These are phyloP conservation scores for Symbiodinium natans DNA, from an alignment of 73 alveolate genomes.

Conservation along the genomic window DNA sequence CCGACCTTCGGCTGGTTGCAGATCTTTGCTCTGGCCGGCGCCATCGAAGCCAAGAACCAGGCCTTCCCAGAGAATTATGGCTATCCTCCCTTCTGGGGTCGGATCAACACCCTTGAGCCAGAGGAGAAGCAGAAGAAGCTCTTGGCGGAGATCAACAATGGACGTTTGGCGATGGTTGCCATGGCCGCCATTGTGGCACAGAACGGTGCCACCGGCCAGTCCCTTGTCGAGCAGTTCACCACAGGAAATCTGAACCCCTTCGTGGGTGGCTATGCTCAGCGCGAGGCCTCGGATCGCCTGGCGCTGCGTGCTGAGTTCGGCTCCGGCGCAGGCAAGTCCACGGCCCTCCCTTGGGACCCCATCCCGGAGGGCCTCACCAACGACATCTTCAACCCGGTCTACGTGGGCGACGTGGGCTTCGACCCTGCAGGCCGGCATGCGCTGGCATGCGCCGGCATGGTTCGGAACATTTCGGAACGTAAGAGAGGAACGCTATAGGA, in stretches of 20 bases:
- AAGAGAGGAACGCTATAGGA: no score
- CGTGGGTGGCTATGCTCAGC: conserved; percentile 51
- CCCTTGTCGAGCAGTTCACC: conserved; percentile 55
- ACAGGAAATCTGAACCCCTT: conserved; percentile 59
- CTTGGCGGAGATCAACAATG: conserved; percentile 80
- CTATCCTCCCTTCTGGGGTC: conserved; percentile 91
- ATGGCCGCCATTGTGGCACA: conserved; percentile 40
- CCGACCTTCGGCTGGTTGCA: conserved; percentile 82
- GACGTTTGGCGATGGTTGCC: conserved; percentile 65
- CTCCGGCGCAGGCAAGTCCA: neutral
- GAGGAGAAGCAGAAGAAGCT: conserved; percentile 72
- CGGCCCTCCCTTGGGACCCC: conserved; percentile 64
- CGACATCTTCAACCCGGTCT: conserved; percentile 23
- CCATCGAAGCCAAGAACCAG: conserved; percentile 67
- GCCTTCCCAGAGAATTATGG: conserved; percentile 83
- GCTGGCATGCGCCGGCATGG: no score
- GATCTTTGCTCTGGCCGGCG: conserved; percentile 79
- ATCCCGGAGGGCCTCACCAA: conserved; percentile 70
- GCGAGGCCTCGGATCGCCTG: neutral
- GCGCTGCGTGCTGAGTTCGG: neutral
- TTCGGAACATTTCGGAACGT: no score
- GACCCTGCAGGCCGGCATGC: no score
- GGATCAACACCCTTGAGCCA: conserved; percentile 46
- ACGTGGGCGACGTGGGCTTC: conserved; percentile 94
- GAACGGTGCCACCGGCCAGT: conserved; percentile 42